Evolutionary conservation across 139 green algal genomes (phyloP).

Genomic region (Tetraselmis chui): DNA sequence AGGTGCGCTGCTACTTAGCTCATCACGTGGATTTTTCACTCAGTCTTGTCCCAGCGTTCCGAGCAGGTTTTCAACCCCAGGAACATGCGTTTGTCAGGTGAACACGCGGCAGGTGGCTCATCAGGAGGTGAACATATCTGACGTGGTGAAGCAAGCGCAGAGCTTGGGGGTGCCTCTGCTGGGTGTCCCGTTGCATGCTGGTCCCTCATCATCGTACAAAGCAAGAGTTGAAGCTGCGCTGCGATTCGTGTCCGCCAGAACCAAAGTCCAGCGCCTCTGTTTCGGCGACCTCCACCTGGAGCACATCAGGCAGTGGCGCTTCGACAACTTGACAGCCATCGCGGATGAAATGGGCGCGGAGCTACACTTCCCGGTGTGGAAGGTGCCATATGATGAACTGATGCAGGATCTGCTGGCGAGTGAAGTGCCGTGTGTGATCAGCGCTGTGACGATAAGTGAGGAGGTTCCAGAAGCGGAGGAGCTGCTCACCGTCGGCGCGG

Average conservation of each 20-base stretch:
- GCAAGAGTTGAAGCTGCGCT: background rate
- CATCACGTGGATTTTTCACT: too few relatives aligned
- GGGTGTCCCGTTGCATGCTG: conserved; percentile 5
- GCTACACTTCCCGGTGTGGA: conserved; percentile 10
- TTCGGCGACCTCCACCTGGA: conserved; percentile 10
- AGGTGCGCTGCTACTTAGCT: too few relatives aligned
- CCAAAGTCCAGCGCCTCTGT: background rate
- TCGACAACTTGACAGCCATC: background rate
- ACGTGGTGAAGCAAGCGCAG: conserved; percentile 4
- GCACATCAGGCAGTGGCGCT: conserved; percentile 6
- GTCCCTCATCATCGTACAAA: conserved; percentile 1
- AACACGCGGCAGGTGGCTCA: conserved; percentile 5
- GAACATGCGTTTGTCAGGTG: too few relatives aligned
- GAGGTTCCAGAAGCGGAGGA: background rate
- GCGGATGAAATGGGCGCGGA: background rate
- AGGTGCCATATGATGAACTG: background rate
- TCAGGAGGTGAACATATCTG: conserved; percentile 4
- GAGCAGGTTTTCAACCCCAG: too few relatives aligned
- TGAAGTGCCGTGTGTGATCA: background rate
- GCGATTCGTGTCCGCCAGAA: background rate
- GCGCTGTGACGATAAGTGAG: background rate
- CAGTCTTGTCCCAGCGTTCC: too few relatives aligned
- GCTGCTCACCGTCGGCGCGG: background rate
- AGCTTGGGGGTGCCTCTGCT: background rate
- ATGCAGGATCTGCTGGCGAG: background rate